These are phyloP conservation scores for Eimeria zaria DNA, from an alignment of 169 alveolate genomes.

Conservation along the genomic window DNA sequence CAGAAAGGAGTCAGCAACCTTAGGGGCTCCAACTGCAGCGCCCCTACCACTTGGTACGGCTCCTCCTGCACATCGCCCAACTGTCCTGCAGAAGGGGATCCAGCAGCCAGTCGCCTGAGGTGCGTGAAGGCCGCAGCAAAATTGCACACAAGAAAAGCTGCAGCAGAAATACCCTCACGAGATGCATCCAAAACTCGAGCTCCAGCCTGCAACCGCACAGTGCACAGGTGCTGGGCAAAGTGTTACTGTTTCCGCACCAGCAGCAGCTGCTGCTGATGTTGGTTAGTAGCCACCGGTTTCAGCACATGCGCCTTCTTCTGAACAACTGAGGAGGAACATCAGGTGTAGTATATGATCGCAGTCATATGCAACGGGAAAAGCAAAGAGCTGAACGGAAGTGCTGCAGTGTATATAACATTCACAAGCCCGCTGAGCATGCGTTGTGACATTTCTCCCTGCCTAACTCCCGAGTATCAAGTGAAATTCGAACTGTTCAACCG, in stretches of 20 bases:
- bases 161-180: conserved; percentile 23
- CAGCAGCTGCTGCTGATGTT: not conserved
- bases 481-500: not conserved
- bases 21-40: conserved; percentile 43
- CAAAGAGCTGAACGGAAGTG: not conserved
- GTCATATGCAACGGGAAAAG: not conserved
- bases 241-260: not conserved
- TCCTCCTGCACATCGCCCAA: not conserved
- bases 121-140: conserved; percentile 62
- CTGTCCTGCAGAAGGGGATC: not conserved
- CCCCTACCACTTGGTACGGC: conserved; percentile 4
- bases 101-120: conserved; percentile 27
- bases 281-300: not conserved
- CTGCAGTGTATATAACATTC: not conserved
- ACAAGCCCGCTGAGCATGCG: not conserved
- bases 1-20: conserved; percentile 54
- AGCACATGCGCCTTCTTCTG: too few relatives aligned
- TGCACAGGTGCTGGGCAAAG: not conserved
- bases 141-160: conserved; percentile 39
- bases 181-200: conserved; percentile 62
- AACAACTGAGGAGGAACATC: too few relatives aligned
- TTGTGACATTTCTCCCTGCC: not conserved
- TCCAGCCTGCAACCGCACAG: conserved; percentile 25
- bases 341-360: not conserved
- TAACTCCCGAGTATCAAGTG: not conserved